Conservation (phyloP, 2,329 filamentous ascomycete genomes). For the Fusarium mundagurra region DNA sequence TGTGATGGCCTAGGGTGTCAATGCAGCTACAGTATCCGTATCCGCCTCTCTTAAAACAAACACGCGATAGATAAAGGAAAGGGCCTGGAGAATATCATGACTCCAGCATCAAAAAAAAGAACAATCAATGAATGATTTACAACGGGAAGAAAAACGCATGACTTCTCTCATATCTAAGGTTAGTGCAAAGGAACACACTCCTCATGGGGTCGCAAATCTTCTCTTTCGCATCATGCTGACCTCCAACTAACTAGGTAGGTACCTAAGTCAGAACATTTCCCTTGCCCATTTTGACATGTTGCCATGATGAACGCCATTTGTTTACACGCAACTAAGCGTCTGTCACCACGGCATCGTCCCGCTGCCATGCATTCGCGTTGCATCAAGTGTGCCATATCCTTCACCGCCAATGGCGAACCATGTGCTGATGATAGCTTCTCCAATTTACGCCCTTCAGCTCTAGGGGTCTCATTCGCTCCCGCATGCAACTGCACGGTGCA, state of each 20-base stretch:
- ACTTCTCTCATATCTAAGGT: background rate
- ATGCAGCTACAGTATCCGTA: background rate
- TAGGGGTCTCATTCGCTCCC: constrained; percentile 18
- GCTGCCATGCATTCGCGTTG: constrained; percentile 27
- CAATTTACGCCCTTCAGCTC: background rate
- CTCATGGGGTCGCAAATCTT: background rate
- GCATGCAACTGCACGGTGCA: constrained; percentile 5
- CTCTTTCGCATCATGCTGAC: constrained; percentile 6
- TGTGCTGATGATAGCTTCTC: constrained; percentile 10
- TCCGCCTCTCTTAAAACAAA: background rate
- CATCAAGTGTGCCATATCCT: constrained; percentile 30
- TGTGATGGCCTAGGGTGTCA: constrained; percentile 7
- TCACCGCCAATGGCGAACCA: constrained; percentile 37
- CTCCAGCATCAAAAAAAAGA: constrained; percentile 3
- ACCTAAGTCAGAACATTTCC: background rate
- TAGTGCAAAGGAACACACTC: background rate
- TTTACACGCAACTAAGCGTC: constrained; percentile 41
- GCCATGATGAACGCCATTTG: constrained; percentile 39
- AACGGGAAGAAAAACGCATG: background rate
- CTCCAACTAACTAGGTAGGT: no score
- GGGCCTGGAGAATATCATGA: background rate
- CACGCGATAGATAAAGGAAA: background rate
- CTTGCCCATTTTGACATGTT: constrained; percentile 17
- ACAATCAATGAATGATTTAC: background rate
- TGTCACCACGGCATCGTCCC: constrained; percentile 43